Percentiles rank a stretch among this genome's conserved stretches.
Conservation (phyloP, 805 yeast species). For the Monosporozyma unispora region DNA sequence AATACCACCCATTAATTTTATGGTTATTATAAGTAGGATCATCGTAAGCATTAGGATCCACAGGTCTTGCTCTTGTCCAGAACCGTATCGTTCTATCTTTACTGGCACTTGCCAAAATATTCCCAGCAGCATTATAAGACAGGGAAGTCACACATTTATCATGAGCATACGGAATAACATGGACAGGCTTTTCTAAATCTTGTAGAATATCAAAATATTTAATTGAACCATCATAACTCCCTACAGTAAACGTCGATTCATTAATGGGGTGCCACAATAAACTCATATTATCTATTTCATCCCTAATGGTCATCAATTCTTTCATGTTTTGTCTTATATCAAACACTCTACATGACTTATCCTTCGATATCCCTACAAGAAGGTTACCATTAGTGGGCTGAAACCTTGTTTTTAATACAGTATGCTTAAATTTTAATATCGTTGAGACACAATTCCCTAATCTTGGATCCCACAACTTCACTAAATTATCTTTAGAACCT, state of each 20-base stretch:
- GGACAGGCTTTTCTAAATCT: constrained; percentile 37
- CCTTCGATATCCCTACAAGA: constrained; percentile 81
- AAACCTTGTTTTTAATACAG: constrained; percentile 76
- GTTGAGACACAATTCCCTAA: constrained; percentile 65
- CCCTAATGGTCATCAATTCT: constrained; percentile 62
- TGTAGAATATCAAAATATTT: constrained; percentile 51
- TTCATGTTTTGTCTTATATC: constrained; percentile 75
- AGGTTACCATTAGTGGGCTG: constrained; percentile 72
- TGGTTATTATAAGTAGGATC: constrained; percentile 73
- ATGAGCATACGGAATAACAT: constrained; percentile 81
- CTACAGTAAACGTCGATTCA: constrained; percentile 68
- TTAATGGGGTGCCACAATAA: constrained; percentile 92
- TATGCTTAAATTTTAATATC: constrained; percentile 86
- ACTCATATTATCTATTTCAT: constrained; percentile 78
- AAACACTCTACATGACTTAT: constrained; percentile 77
- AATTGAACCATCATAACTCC: constrained; percentile 83
- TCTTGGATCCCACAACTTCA: constrained; percentile 96
- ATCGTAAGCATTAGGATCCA: constrained; percentile 71
- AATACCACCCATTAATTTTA: constrained; percentile 49
- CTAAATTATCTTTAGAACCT: constrained; percentile 91
- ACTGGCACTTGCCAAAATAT: constrained; percentile 82
- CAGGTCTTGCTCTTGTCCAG: constrained; percentile 91
- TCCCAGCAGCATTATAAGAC: constrained; percentile 93
- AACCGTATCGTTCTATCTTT: constrained; percentile 87
- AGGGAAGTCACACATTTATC: constrained; percentile 85